phyloP scores from a whole-genome alignment of 257 asterid genomes.

The Gardenia jasminoides region DNA sequence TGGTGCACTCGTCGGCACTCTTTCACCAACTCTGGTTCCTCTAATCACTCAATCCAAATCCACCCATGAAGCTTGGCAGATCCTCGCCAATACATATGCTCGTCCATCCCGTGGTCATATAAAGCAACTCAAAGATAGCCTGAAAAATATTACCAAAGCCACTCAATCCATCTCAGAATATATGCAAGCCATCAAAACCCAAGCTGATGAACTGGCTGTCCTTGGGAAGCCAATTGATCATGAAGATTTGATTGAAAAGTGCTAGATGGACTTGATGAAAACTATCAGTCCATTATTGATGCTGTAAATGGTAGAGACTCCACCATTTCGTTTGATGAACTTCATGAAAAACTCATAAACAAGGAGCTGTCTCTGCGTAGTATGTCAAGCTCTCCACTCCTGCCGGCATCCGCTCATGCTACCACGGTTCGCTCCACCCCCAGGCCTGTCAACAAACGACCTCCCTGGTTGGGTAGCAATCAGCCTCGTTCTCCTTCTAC shows the following conservation, averaged over 20 bases:
- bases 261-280: neutral
- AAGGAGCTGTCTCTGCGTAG: neutral
- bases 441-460: neutral
- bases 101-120: constrained; percentile 12
- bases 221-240: constrained; percentile 6
- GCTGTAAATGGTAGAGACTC: neutral
- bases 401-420: neutral
- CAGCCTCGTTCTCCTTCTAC: neutral
- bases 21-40: neutral
- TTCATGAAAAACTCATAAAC: constrained; percentile 16
- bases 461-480: neutral
- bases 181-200: neutral
- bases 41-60: neutral
- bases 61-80: neutral
- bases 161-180: neutral
- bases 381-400: too few relatives aligned
- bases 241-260: constrained; percentile 9
- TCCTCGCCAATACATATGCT: constrained; percentile 7
- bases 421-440: neutral
- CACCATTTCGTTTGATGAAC: constrained; percentile 11
- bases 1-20: constrained; percentile 4
- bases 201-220: neutral
- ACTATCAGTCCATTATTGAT: constrained; percentile 10
- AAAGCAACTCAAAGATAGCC: constrained; percentile 10
- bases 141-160: constrained; percentile 1